Conservation (phyloP, 2,329 filamentous ascomycete species). For the Curvularia spicifera region DNA sequence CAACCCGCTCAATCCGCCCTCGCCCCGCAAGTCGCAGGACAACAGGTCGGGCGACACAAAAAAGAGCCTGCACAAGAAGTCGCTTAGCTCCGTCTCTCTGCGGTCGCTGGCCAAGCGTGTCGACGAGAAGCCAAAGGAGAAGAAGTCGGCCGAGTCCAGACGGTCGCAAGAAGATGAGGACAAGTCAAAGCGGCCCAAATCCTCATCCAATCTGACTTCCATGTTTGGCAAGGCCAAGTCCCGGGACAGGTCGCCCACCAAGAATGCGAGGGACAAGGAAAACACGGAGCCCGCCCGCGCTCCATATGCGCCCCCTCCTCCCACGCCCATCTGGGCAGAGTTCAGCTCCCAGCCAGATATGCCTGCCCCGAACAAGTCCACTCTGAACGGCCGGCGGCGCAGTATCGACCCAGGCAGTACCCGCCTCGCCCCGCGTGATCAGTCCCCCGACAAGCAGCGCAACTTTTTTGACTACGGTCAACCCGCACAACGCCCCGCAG, state of each 20-base stretch:
- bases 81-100: constrained; percentile 61
- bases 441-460: constrained; percentile 66
- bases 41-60: constrained; percentile 41
- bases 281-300: constrained; percentile 71
- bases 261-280: constrained; percentile 73
- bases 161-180: constrained; percentile 29
- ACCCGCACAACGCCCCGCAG: constrained; percentile 42
- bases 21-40: constrained; percentile 50
- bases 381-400: constrained; percentile 53
- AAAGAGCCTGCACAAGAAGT: constrained; percentile 58
- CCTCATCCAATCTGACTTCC: constrained; percentile 78
- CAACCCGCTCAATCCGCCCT: constrained; percentile 45
- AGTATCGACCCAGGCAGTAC: constrained; percentile 62
- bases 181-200: constrained; percentile 76
- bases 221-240: constrained; percentile 76
- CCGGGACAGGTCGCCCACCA: constrained; percentile 59
- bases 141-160: constrained; percentile 40
- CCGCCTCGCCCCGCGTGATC: constrained; percentile 65
- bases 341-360: constrained; percentile 60
- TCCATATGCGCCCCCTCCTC: constrained; percentile 50
- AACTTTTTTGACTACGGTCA: constrained; percentile 64
- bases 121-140: constrained; percentile 43
- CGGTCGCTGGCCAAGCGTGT: constrained; percentile 58
- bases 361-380: constrained; percentile 51
- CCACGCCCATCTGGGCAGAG: constrained; percentile 81